Base-by-base conservation (phyloP, 192 early-diverging fungal species). In the Cetraspora pellucida region DNA sequence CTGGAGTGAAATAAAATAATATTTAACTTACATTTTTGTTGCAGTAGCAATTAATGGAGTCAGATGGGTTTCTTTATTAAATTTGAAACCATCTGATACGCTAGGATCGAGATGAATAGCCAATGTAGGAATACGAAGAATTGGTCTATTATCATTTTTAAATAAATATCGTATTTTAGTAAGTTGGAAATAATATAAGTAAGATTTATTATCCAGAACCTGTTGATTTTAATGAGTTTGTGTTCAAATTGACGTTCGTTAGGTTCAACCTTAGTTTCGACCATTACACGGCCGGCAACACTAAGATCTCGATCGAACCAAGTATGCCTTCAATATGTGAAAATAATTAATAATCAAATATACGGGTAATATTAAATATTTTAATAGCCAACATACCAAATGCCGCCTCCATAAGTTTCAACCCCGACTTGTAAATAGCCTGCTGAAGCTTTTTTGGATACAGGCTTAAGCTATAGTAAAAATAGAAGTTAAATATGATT, bases 261-360 rank as follows among this genome's bases (percentile, higher is more conserved):
- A n/a, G n/a, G n/a, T n/a, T n/a, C n/a, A n/a, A n/a, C 89, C 89
- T 27, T n/a, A n/a, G 85, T 85, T 64, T 90, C 86, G 59, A 98
- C 88, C 79, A 99, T 83, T 30, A 96, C 95, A 49, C 96, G 91
- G 27, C 98, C 98, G 72, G 98, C 97, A 69, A 99, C 84, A 80
- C 90, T 91, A 74, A 99, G 85, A 84, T 99, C 98, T 78, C 98
- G 92, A 81, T 99, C 98, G 81, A 99, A 99, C 98, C 98, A 99
- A 31, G 98, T 97, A 82, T 97, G 90, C 63, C 63, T 65, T n/a
- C 37, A 30, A 63, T 28, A 63, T 28, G 28, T 11, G 30, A 4
- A 54, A n/a, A 16, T 0, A 19, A 54, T 14, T 54, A 14, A 54
- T 54, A 4, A 13, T 13, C 19, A 13, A 49, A 4, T 54, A 9